phyloP scores from a whole-genome alignment of 2,329 filamentous ascomycete species.

The Diplodia intermedia region DNA sequence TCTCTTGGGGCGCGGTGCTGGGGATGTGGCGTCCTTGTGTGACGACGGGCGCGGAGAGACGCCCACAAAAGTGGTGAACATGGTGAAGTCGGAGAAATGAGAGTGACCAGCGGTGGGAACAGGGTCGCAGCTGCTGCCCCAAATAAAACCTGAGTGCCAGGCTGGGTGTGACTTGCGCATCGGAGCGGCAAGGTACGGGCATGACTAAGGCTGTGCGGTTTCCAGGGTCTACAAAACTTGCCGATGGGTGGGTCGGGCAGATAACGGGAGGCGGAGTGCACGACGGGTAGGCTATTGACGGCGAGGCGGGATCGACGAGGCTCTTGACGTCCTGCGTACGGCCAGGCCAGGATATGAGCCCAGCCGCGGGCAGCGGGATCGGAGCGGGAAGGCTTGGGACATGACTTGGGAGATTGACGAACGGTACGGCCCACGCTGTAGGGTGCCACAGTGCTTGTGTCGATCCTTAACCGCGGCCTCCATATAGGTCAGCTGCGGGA shows the following conservation, averaged over 20 bases:
- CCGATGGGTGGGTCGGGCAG: not conserved
- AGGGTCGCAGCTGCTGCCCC: not conserved
- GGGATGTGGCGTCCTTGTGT: not conserved
- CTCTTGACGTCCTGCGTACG: conserved; percentile 1
- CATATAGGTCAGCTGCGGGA: not conserved
- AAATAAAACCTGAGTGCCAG: conserved; percentile 18
- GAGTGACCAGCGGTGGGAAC: no score
- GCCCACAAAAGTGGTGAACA: conserved; percentile 35
- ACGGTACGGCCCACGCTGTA: conserved; percentile 20
- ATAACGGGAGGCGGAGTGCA: conserved; percentile 15
- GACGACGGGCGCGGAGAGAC: not conserved
- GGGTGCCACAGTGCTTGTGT: not conserved
- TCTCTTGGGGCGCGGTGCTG: conserved; percentile 36
- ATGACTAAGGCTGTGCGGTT: conserved; percentile 1
- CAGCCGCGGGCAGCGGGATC: not conserved
- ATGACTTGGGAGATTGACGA: conserved; percentile 22
- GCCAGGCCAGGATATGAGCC: not conserved
- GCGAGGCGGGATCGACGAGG: not conserved
- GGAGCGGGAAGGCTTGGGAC: conserved; percentile 9
- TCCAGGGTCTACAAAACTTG: conserved; percentile 13
- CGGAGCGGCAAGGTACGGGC: conserved; percentile 1
- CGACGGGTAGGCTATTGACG: not conserved
- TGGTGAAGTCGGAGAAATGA: not conserved
- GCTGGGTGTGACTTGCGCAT: conserved; percentile 15
- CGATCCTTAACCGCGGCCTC: not conserved